phyloP scores from a whole-genome alignment of 2,329 filamentous ascomycete species.

The Penicillium sp. region DNA sequence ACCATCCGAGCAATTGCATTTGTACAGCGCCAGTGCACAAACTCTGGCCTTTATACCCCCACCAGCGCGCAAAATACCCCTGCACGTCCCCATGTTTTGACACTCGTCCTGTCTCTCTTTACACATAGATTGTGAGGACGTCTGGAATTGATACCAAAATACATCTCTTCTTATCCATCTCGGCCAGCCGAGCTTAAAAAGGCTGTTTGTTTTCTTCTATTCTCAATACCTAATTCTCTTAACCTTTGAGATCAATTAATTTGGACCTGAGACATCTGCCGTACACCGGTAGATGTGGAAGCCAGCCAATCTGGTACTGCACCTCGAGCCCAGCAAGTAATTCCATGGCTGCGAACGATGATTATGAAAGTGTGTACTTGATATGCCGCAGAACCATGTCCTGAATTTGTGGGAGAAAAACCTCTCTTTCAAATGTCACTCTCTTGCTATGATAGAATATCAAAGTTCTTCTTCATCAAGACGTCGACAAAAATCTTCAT shows the following conservation, averaged over 20 bases:
- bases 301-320: background rate
- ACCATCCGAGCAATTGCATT: background rate
- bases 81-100: background rate
- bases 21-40: slow-evolving; percentile 2
- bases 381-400: too few relatives aligned
- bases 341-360: too few relatives aligned
- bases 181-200: background rate
- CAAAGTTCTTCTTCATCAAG: background rate
- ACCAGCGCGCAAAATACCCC: slow-evolving; percentile 6
- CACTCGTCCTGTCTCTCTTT: background rate
- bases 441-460: background rate
- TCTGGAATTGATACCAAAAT: background rate
- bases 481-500: background rate
- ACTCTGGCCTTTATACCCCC: slow-evolving; percentile 3
- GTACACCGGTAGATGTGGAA: background rate
- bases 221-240: background rate
- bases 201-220: background rate
- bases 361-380: too few relatives aligned
- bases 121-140: background rate
- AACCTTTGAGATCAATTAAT: too few relatives aligned
- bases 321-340: too few relatives aligned
- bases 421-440: too few relatives aligned
- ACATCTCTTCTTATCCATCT: background rate
- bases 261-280: background rate
- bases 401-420: too few relatives aligned